Base-by-base conservation (phyloP, 2,329 filamentous ascomycete species). In the Aspergillus sp. region DNA sequence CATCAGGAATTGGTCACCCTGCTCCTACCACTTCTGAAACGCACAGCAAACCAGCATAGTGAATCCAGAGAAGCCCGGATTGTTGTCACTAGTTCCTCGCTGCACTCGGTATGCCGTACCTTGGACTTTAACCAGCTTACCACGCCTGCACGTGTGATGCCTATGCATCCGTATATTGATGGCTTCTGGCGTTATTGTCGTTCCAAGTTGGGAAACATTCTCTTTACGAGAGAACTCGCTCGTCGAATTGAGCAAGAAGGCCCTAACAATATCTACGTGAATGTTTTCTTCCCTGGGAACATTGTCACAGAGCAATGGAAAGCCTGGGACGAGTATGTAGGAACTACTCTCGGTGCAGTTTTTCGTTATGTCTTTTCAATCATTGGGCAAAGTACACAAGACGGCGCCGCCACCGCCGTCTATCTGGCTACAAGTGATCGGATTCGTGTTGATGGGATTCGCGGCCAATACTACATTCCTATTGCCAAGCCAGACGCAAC, bases 381-480 rank as follows among this genome's bases (percentile, higher is more conserved):
- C 41, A 11, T 13, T 10, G 19, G 41, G 5, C 41, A 44, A 44
- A 44, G 19, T n/a, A 21, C 41, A 8, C 19, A 44, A 21, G 41
- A 44, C 19, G 10, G 41, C 19, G 41, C 41, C 11, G 41, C 41
- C n/a, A 44, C 41, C 19, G 19, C 41, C 41, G 21, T 44, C 19
- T 44, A 21, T 44, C 21, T 44, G 17, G 41, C 41, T 23, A 13
- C 41, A 23, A 44, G 8, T 13, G 68, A 73, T 64, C 19, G 6
- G 41, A 44, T 44, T 21, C 41, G 19, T 11, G 19, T 15, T 19
- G 19, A 62, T 17, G 55, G 68, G 10, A 36, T 65, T 15, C 68
- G 68, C 32, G 77, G 75, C 1, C 65, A 65, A 44, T 79, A 77
- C 55, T 79, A 77, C 53, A 70, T 76, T 47, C 76, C 77, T 8